Evolutionary conservation across 176 grass and related monocot species (phyloP).

Genomic region (Raddia distichophylla): DNA sequence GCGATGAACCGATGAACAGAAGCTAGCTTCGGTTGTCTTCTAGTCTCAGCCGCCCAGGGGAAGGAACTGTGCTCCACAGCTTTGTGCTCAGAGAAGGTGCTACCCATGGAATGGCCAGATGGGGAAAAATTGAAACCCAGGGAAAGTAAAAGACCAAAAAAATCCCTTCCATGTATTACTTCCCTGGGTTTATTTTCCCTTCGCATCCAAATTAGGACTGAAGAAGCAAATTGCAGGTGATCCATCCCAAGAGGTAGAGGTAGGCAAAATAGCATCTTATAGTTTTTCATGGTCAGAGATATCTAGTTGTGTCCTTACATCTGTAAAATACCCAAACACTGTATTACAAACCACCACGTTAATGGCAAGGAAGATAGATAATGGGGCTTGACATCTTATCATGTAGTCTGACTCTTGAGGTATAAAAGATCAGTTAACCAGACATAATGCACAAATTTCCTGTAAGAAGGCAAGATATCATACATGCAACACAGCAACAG

Average conservation of each 20-base stretch:
- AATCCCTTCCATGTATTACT: too few species aligned
- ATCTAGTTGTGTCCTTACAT: background rate
- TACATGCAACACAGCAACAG: slow-evolving; percentile 27
- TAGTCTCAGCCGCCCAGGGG: too few species aligned
- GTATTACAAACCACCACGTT: slow-evolving; percentile 30
- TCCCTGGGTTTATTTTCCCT: too few species aligned
- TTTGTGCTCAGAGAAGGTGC: too few species aligned
- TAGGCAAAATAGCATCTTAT: slow-evolving; percentile 16
- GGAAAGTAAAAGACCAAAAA: too few species aligned
- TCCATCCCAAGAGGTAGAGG: background rate
- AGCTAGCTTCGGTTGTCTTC: too few species aligned
- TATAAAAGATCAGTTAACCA: slow-evolving; percentile 18
- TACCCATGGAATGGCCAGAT: too few species aligned
- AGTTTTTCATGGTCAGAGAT: slow-evolving; percentile 3
- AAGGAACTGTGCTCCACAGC: too few species aligned
- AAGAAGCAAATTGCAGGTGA: background rate
- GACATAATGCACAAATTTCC: background rate
- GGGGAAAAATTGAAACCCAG: too few species aligned
- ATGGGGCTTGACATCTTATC: slow-evolving; percentile 18
- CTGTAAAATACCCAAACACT: background rate
- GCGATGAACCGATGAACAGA: too few species aligned
- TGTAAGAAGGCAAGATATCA: background rate
- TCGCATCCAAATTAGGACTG: too few species aligned
- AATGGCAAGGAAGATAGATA: background rate
- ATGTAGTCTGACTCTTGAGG: background rate